Base-by-base conservation (phyloP, 441 rosid genomes). In the Pelargonium cotyledonis region DNA sequence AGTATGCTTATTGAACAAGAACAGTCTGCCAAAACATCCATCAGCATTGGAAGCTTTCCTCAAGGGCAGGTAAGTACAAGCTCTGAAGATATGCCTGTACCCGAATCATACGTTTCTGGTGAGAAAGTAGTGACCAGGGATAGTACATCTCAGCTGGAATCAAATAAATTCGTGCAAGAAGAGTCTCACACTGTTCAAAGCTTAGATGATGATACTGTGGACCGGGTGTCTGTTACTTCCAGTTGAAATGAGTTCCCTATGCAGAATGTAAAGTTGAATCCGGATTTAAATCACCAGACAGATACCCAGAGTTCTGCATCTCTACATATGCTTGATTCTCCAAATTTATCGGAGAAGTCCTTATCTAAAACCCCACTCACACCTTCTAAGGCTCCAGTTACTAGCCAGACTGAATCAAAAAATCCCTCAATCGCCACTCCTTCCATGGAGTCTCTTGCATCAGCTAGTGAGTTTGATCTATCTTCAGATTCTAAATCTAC, bases 31-130 rank as follows among this genome's bases (percentile, higher is more conserved):
- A 91, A 88, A 78, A 88, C 98, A 70, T 91, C 98, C 65, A 83
- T 86, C 71, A 90, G 98, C 78, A 79, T 83, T 76, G 95, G 96
- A 79, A 93, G 97, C 92, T 93, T 89, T 70, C 97, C 96, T 66
- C 96, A 83, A 69, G 98, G 81, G 55, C 98, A 87, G 80, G 86
- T 78, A 75, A 93, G 98, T 82, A 72, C 96, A 75, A 83, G 98
- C 79, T 93, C 96, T 69, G 98, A 94, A 81, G 98, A 89, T 69
- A 78, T 77, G 73, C 78, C 80, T 62, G 67, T 79, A 63, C 74
- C 87, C 65, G 69, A 83, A 77, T 86, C 82, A 78, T 72, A 73
- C 75, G 60, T 73, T 47, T 79, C 65, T 63, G 77, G 81, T 78
- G 87, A 86, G 79, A 88, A 88, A 80, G 67, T 70, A 74, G 89